Conservation (phyloP, 495 filamentous ascomycete species). For the Penicillium soppii region DNA sequence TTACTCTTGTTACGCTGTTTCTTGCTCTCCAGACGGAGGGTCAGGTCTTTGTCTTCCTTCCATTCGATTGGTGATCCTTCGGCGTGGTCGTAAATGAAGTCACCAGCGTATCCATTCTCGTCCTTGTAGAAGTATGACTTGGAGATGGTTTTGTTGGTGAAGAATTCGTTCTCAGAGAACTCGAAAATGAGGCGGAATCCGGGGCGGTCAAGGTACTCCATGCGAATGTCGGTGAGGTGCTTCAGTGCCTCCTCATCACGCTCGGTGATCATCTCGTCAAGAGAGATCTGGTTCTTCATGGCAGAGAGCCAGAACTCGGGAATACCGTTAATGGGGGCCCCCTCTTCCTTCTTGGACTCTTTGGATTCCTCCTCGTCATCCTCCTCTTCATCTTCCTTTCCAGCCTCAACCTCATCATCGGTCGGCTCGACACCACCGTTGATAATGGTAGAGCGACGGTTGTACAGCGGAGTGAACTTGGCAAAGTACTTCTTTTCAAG, state of each 20-base stretch:
- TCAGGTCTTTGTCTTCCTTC: constrained; percentile 91
- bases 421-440: constrained; percentile 87
- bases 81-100: constrained; percentile 99
- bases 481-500: constrained; percentile 99
- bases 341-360: constrained; percentile 47
- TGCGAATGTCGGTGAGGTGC: constrained; percentile 88
- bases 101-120: constrained; percentile 95
- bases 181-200: constrained; percentile 98
- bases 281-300: constrained; percentile 98
- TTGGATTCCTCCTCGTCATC: constrained; percentile 50
- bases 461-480: constrained; percentile 96
- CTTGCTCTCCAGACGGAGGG: constrained; percentile 93
- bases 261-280: constrained; percentile 98
- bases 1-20: constrained; percentile 99
- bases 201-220: constrained; percentile 98
- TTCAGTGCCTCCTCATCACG: constrained; percentile 92
- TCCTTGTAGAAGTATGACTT: constrained; percentile 99
- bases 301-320: constrained; percentile 99
- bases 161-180: constrained; percentile 91
- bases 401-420: constrained; percentile 79
- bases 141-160: constrained; percentile 93
- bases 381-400: constrained; percentile 76
- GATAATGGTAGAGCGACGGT: constrained; percentile 90
- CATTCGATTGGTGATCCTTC: constrained; percentile 98
- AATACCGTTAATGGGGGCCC: constrained; percentile 66